Evolutionary conservation across 2,329 filamentous ascomycete genomes (phyloP), one percentile per base, ranked within the genome.

Genomic region (Rosellinia necatrix): DNA sequence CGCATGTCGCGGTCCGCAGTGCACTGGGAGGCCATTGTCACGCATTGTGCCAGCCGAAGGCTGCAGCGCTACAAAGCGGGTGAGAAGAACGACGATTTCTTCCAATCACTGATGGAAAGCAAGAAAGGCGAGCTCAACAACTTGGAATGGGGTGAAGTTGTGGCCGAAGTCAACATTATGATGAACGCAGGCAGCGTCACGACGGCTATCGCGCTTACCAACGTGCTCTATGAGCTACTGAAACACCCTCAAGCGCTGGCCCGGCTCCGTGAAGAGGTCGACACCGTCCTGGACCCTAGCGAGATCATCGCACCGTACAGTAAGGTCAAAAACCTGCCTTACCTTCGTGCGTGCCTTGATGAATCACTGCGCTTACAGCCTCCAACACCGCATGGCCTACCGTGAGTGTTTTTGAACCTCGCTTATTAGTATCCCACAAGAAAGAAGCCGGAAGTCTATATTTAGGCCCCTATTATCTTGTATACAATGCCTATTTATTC

Each of bases 121-220:
- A 51, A 51, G 48, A 51, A 37, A n/a, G 48, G 48, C 27, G 48
- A 43, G 15, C 9, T 21, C 10, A 51, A 51, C 38, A 43, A 43
- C 15, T 22, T 51, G 2, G 21, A 21, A 10, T 51, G 48, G 48
- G 48, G 48, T 3, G 48, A 51, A 6, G 48, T 51, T 21, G 37
- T 42, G 7, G 48, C 48, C 6, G 48, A 51, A 25, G 22, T 51
- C 22, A 51, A 51, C 4, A 51, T 51, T 8, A 51, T 51, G 48
- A 51, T 51, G 48, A 51, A 51, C 15, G 48, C 48, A 9, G 48
- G 48, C 8, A 51, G 48, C 15, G 48, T 51, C 21, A 51, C 48
- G 3, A 51, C 48, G 3, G 48, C 48, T 7, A 51, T 51, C 21
- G 48, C 48, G 2, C 6, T 51, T n/a, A 51, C 48, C 6, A 51